phyloP scores from a whole-genome alignment of 2,329 filamentous ascomycete genomes.

The Coniochaeta ligniaria region DNA sequence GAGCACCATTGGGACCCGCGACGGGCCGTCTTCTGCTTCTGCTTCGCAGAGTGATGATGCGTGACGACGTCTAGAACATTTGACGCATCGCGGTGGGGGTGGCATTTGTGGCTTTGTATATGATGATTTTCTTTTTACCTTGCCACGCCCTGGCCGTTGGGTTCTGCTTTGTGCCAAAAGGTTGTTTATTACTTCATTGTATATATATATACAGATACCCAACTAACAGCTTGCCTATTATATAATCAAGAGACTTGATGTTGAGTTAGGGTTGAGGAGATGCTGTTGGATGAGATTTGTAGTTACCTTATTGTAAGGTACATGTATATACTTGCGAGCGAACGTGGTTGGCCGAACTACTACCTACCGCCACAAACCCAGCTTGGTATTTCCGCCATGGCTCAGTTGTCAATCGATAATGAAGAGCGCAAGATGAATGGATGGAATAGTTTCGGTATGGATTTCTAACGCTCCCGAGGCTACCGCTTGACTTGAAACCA shows the following conservation, averaged over 20 bases:
- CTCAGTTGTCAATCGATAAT: too few species aligned
- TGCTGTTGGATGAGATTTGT: background rate
- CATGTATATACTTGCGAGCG: too few species aligned
- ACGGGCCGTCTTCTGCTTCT: background rate
- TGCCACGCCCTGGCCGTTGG: background rate
- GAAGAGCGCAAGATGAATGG: too few species aligned
- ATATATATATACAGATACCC: background rate
- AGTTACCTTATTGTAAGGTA: too few species aligned
- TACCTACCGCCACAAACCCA: too few species aligned
- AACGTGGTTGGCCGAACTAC: too few species aligned
- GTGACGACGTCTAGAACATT: background rate
- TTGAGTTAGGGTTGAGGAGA: background rate
- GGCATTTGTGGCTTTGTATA: background rate
- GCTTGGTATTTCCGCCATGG: too few species aligned
- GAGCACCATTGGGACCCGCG: constrained; percentile 14
- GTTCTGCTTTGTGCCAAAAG: background rate
- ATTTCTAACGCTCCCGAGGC: too few species aligned
- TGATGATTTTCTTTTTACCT: background rate
- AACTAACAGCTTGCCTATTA: background rate
- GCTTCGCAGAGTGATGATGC: background rate
- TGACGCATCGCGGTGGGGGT: background rate
- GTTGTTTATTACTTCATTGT: background rate
- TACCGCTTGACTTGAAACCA: too few species aligned
- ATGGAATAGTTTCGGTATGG: too few species aligned
- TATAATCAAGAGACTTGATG: background rate